These are phyloP conservation scores for Kernera saxatilis DNA, from an alignment of 345 rosid species.

Conservation along the genomic window DNA sequence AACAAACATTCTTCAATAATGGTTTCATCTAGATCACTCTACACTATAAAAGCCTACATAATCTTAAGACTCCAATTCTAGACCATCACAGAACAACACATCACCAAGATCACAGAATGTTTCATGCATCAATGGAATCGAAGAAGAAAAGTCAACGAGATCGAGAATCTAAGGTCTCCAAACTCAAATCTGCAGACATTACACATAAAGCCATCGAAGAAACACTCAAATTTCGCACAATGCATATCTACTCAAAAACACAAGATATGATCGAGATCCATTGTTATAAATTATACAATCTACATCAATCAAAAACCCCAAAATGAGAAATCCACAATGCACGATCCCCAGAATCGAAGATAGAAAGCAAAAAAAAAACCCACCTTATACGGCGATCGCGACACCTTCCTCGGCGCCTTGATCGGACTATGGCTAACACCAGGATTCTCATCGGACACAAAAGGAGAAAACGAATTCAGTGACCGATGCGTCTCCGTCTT, in stretches of 20 bases:
- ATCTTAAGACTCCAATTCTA: neutral
- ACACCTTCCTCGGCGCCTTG: conserved; percentile 81
- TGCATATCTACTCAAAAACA: neutral
- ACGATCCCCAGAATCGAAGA: neutral
- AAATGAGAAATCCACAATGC: neutral
- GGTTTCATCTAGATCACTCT: neutral
- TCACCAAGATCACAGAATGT: conserved; percentile 9
- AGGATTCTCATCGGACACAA: conserved; percentile 52
- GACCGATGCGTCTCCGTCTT: conserved; percentile 74
- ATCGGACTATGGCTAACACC: conserved; percentile 61
- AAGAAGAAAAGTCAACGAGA: neutral
- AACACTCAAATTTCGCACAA: neutral
- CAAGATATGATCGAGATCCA: conserved; percentile 14
- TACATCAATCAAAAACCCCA: neutral
- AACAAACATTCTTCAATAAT: neutral
- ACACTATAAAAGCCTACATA: neutral
- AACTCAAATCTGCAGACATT: conserved; percentile 17
- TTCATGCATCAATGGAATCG: neutral
- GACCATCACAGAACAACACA: neutral
- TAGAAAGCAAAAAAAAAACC: neutral
- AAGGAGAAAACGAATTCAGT: conserved; percentile 60
- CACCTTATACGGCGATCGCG: conserved; percentile 94
- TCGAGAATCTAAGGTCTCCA: neutral
- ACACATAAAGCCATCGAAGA: neutral
- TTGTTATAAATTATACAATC: neutral